Percentiles rank a stretch among this genome's conserved stretches.
Evolutionary conservation across 1,139 yeast genomes (phyloP).

Genomic region (Candida dubliniensis): DNA sequence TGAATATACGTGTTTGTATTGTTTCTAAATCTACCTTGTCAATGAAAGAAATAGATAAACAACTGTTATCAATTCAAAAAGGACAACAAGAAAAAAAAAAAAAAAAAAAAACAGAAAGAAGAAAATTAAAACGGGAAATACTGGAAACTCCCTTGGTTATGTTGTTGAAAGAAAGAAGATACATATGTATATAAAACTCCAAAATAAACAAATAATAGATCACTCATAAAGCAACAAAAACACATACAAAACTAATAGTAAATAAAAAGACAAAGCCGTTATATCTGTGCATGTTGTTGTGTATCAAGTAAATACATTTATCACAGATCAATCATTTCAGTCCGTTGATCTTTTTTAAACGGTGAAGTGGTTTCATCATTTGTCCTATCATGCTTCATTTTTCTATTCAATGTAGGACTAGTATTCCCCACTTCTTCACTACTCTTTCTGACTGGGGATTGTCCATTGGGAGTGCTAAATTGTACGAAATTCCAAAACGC

Average conservation of each 20-base stretch:
- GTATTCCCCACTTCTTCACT: constrained; percentile 40
- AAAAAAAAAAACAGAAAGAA: not conserved
- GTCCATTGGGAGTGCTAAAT: constrained; percentile 66
- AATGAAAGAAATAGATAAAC: too few relatives aligned
- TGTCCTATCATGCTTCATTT: constrained; percentile 15
- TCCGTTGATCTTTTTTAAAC: constrained; percentile 9
- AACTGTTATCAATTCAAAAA: not conserved
- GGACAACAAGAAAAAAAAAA: too few relatives aligned
- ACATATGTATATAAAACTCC: too few relatives aligned
- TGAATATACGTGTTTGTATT: too few relatives aligned
- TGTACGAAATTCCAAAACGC: constrained; percentile 81
- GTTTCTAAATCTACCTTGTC: too few relatives aligned
- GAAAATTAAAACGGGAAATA: too few relatives aligned
- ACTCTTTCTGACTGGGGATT: constrained; percentile 42
- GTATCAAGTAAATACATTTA: not conserved
- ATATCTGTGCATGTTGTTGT: too few relatives aligned
- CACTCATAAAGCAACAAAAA: too few relatives aligned
- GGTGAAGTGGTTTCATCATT: constrained; percentile 8
- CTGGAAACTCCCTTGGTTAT: too few relatives aligned
- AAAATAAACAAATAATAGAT: too few relatives aligned
- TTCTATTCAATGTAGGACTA: constrained; percentile 43
- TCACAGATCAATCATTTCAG: constrained; percentile 11
- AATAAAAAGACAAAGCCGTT: not conserved
- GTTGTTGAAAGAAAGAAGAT: too few relatives aligned
- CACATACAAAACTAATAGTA: too few relatives aligned